Evolutionary conservation across 2,329 filamentous ascomycete species (phyloP), one percentile per base, ranked within the genome.

Genomic region (Fusarium sp.): DNA sequence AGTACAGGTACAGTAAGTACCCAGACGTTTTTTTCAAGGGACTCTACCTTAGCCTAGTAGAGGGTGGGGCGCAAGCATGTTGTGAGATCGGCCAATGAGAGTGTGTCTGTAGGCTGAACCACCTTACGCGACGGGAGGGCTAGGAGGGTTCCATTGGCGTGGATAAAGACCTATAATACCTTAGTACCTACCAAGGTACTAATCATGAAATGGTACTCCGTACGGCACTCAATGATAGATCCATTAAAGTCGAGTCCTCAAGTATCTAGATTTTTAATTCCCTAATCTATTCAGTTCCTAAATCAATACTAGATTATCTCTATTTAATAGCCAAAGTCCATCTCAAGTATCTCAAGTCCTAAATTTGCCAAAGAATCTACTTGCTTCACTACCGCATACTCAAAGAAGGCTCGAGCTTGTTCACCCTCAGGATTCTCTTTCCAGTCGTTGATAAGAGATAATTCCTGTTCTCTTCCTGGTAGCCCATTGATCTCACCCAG

Each of bases 401-500:
- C 81, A 72, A 88, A 88, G 70, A 89, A 89, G 2, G 79, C 76
- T n/a, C 76, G 79, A 5, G 82, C 84, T 36, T 81, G 80, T 3
- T 82, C 78, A 35, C 79, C 79, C 7, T 80, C 78, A 0, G 83
- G 86, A 36, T 86, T 78, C 35, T 78, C 77, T 30, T 76, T 79
- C 85, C 88, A 89, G 9, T 80, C 77, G 35, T 79, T 76, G 41
- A 90, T 82, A 35, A 88, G 69, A 0, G 77, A 78, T 1, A 83
- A 78, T 72, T 88, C 84, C 45, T 80, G 80, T 6, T 86, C 83
- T 6, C 87, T 82, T 3, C 85, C 86, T 1, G 78, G 77, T 14
- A 89, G 77, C 59, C 81, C 81, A 71, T 83, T 82, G 24, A 90
- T 83, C 24, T 89, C 87, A 6, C 78, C 76, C 45, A 91, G 77